Conservation (phyloP, 108 stramenopile genomes). For the Parmales sp. region DNA sequence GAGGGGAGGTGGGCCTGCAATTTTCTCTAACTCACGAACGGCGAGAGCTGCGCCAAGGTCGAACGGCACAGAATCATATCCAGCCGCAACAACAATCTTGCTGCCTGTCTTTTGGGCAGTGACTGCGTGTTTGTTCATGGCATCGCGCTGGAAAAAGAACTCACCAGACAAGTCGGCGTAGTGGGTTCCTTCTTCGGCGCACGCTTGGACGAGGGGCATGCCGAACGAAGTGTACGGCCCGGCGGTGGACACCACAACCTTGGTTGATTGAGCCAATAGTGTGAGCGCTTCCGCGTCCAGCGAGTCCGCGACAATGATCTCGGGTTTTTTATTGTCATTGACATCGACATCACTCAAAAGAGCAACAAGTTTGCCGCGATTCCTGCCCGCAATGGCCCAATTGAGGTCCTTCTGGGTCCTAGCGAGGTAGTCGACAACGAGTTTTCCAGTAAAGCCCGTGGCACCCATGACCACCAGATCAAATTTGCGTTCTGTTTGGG, state of each 20-base stretch:
- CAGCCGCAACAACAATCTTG: neutral
- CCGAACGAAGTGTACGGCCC: slow-evolving; percentile 47
- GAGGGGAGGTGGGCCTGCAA: neutral
- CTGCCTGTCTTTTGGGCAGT: neutral
- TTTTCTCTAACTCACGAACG: neutral
- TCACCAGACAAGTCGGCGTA: slow-evolving; percentile 13
- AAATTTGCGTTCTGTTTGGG: neutral
- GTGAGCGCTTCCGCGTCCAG: slow-evolving; percentile 20
- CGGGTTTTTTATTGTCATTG: neutral
- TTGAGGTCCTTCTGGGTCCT: neutral
- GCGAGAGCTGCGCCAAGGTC: neutral
- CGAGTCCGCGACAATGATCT: slow-evolving; percentile 25
- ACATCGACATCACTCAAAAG: neutral
- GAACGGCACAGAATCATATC: neutral
- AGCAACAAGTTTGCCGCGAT: neutral
- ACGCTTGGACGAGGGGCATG: slow-evolving; percentile 30
- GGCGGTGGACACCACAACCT: slow-evolving; percentile 40
- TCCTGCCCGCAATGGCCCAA: slow-evolving; percentile 23
- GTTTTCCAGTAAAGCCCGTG: slow-evolving; percentile 24
- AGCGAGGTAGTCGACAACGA: slow-evolving; percentile 18
- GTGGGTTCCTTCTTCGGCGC: slow-evolving; percentile 36
- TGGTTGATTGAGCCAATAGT: slow-evolving; percentile 23
- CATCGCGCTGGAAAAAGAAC: neutral
- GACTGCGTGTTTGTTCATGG: neutral
- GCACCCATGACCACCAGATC: slow-evolving; percentile 23